Evolutionary conservation across 2,329 filamentous ascomycete species (phyloP).

Genomic region (Beauveria sp.): DNA sequence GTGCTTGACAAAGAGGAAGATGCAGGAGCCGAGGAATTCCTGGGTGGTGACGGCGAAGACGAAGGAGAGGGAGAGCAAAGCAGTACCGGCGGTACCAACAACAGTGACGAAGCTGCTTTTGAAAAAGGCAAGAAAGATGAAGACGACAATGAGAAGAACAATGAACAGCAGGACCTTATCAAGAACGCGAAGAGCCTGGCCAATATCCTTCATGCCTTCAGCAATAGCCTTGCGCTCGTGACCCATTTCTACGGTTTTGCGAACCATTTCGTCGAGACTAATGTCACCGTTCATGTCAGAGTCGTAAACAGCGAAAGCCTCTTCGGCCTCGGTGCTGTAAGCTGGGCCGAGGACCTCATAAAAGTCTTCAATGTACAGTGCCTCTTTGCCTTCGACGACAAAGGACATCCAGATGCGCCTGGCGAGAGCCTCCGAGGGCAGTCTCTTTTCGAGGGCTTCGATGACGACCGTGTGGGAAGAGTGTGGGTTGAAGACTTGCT

Average conservation of each 20-base stretch:
- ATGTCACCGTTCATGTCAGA: slow-evolving; percentile 89
- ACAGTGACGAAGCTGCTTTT: slow-evolving; percentile 79
- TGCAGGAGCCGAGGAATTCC: slow-evolving; percentile 95
- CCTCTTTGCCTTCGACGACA: slow-evolving; percentile 79
- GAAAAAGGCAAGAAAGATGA: slow-evolving; percentile 86
- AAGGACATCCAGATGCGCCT: slow-evolving; percentile 97
- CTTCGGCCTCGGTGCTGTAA: slow-evolving; percentile 70
- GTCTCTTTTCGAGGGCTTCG: slow-evolving; percentile 77
- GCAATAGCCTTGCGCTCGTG: slow-evolving; percentile 81
- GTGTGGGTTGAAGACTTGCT: slow-evolving; percentile 88
- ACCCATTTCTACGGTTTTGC: slow-evolving; percentile 76
- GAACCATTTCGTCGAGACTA: slow-evolving; percentile 88
- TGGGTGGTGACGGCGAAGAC: slow-evolving; percentile 88
- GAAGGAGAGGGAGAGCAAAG: slow-evolving; percentile 91
- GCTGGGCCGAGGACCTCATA: slow-evolving; percentile 75
- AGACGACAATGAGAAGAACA: slow-evolving; percentile 70
- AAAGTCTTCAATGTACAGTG: slow-evolving; percentile 73
- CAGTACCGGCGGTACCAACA: slow-evolving; percentile 81
- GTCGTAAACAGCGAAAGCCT: slow-evolving; percentile 76
- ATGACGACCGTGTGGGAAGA: slow-evolving; percentile 84
- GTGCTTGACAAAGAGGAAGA: slow-evolving; percentile 98
- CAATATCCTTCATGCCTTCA: slow-evolving; percentile 94
- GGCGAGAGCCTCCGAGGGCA: slow-evolving; percentile 85
- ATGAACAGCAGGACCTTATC: slow-evolving; percentile 79
- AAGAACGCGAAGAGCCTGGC: slow-evolving; percentile 84